Evolutionary conservation across 2,329 filamentous ascomycete genomes (phyloP).

Genomic region (Zymoseptoria ardabiliae): DNA sequence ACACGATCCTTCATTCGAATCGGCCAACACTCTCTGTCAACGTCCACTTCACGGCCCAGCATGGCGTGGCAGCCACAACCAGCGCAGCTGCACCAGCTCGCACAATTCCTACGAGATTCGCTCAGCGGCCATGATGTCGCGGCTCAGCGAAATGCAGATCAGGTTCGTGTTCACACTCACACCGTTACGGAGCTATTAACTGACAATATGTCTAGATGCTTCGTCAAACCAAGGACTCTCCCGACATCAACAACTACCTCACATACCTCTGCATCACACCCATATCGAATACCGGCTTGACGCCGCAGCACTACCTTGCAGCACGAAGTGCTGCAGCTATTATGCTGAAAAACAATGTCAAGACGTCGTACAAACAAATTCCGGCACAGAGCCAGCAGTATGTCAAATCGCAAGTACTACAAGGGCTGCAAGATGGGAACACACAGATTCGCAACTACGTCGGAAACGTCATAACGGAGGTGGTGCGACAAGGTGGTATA

Average conservation of each 20-base stretch:
- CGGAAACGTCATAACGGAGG: slow-evolving; percentile 88
- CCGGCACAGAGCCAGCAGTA: slow-evolving; percentile 65
- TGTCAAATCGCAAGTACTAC: slow-evolving; percentile 70
- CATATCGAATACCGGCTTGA: slow-evolving; percentile 50
- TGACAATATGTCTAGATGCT: slow-evolving; percentile 65
- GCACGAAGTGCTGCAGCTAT: slow-evolving; percentile 83
- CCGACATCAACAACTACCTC: slow-evolving; percentile 96
- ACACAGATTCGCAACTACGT: slow-evolving; percentile 79
- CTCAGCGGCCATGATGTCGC: slow-evolving; percentile 73
- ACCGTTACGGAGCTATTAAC: slow-evolving; percentile 1
- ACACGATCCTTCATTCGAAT: not conserved
- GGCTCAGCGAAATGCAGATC: slow-evolving; percentile 82
- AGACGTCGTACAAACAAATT: slow-evolving; percentile 65
- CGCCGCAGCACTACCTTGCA: slow-evolving; percentile 58
- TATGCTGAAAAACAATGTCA: slow-evolving; percentile 93
- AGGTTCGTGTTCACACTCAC: slow-evolving; percentile 51
- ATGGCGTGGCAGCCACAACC: slow-evolving; percentile 93
- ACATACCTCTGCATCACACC: slow-evolving; percentile 78
- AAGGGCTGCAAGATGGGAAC: slow-evolving; percentile 74
- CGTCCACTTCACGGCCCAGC: slow-evolving; percentile 19
- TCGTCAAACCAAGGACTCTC: slow-evolving; percentile 74
- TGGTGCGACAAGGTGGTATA: slow-evolving; percentile 76
- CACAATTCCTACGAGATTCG: slow-evolving; percentile 83
- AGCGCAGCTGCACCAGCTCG: slow-evolving; percentile 82
- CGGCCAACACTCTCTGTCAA: not conserved